Evolutionary conservation across 805 yeast genomes (phyloP), one percentile per base, ranked within the genome.

Genomic region (Wickerhamiella siamensis): DNA sequence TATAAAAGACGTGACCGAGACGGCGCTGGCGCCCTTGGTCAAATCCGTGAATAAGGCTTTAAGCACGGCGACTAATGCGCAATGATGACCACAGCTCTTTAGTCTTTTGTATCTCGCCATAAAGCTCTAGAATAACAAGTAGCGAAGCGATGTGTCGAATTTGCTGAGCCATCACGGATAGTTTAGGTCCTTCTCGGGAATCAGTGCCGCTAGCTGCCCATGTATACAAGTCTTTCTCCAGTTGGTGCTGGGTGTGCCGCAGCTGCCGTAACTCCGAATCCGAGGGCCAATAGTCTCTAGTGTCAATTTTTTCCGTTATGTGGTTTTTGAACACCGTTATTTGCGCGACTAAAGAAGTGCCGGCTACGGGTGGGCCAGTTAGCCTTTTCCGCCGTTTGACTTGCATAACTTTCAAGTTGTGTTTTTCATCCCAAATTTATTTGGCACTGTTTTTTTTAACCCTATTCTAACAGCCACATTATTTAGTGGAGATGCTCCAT

Each of bases 401-500:
- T n/a, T n/a, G n/a, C n/a, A n/a, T n/a, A n/a, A n/a, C n/a, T n/a
- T n/a, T n/a, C n/a, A n/a, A n/a, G n/a, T n/a, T n/a, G n/a, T n/a
- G n/a, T n/a, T n/a, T n/a, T n/a, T n/a, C n/a, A n/a, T n/a, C n/a
- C n/a, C n/a, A n/a, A n/a, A n/a, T n/a, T n/a, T n/a, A n/a, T n/a
- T n/a, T n/a, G n/a, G n/a, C n/a, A n/a, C n/a, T n/a, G n/a, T n/a
- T n/a, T n/a, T n/a, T n/a, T n/a, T n/a, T n/a, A n/a, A n/a, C n/a
- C n/a, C n/a, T n/a, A n/a, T n/a, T n/a, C n/a, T n/a, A 24, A 24
- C 29, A 24, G 12, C 29, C 10, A 24, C 29, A 8, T 24, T 24
- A 24, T 24, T 24, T 24, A 24, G 29, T 34, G 14, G 53, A 48
- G 29, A 48, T 38, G 29, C 48, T 45, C 45, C 48, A 49, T 19